Evolutionary conservation across 1,139 yeast species (phyloP).

Genomic region (Meyerozyma sp.): DNA sequence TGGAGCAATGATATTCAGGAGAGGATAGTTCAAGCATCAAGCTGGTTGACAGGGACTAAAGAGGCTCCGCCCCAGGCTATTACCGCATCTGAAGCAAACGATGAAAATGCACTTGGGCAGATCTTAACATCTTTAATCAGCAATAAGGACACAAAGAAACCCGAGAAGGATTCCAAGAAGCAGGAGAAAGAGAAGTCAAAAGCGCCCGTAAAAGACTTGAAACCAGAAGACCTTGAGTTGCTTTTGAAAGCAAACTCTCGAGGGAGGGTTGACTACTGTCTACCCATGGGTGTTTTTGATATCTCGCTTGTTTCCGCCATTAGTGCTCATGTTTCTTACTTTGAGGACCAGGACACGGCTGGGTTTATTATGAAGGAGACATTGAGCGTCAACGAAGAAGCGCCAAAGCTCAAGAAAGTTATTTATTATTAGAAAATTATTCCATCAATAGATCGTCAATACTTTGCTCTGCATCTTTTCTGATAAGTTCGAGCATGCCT

Average conservation of each 20-base stretch:
- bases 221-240: constrained; percentile 23
- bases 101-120: constrained; percentile 38
- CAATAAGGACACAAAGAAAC: constrained; percentile 6
- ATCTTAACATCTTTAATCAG: constrained; percentile 30
- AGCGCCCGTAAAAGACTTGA: constrained; percentile 17
- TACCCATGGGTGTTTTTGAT: constrained; percentile 79
- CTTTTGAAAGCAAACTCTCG: constrained; percentile 50
- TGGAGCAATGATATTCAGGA: constrained; percentile 43
- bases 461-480: constrained; percentile 75
- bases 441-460: constrained; percentile 54
- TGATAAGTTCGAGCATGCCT: constrained; percentile 86
- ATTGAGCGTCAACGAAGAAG: constrained; percentile 16
- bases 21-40: constrained; percentile 40
- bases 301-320: constrained; percentile 74
- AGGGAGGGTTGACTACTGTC: constrained; percentile 77
- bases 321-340: constrained; percentile 83
- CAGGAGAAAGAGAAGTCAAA: constrained; percentile 13
- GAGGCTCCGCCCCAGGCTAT: constrained; percentile 10
- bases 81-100: constrained; percentile 10
- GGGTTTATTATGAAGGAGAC: constrained; percentile 66
- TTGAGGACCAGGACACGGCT: constrained; percentile 82
- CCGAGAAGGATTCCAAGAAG: constrained; percentile 10
- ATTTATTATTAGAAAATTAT: constrained; percentile 12
- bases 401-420: constrained; percentile 21
- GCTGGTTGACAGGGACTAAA: constrained; percentile 29